These are phyloP conservation scores for Calonectria hongkongensis DNA, from an alignment of 2,329 filamentous ascomycete genomes.

Conservation along the genomic window DNA sequence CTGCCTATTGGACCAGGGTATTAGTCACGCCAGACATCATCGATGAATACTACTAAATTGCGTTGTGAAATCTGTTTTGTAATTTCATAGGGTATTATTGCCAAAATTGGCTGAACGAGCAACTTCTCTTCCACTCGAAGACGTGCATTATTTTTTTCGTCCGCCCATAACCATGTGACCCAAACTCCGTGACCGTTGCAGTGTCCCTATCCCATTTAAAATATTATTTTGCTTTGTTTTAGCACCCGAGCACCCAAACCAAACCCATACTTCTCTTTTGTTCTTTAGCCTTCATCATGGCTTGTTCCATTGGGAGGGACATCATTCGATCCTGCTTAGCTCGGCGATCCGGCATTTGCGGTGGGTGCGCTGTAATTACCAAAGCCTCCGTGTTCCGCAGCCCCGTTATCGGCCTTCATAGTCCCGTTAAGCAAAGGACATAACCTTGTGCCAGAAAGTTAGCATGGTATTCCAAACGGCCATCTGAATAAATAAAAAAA, in stretches of 20 bases:
- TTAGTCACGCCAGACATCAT: not conserved
- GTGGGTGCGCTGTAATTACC: slow-evolving; percentile 70
- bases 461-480: slow-evolving; percentile 41
- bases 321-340: slow-evolving; percentile 34
- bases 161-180: slow-evolving; percentile 18
- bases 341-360: slow-evolving; percentile 60
- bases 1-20: not conserved
- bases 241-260: not conserved
- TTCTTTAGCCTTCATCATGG: not conserved
- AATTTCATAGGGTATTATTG: slow-evolving; percentile 37
- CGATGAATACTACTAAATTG: not conserved
- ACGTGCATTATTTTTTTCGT: slow-evolving; percentile 14
- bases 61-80: slow-evolving; percentile 6
- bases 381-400: slow-evolving; percentile 75
- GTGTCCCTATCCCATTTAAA: slow-evolving; percentile 17
- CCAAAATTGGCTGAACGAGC: slow-evolving; percentile 29
- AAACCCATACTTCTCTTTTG: not conserved
- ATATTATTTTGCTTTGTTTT: slow-evolving; percentile 9
- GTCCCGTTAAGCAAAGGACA: slow-evolving; percentile 91
- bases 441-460: slow-evolving; percentile 71
- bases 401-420: slow-evolving; percentile 77
- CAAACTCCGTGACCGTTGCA: slow-evolving; percentile 35
- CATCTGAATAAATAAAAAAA: not conserved
- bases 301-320: not conserved
- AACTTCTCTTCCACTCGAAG: slow-evolving; percentile 22